A percentile compares a stretch with the other conserved stretches of the same genome.
Conservation (phyloP, 352 stramenopile genomes). For the Thalassiosira hispida region DNA sequence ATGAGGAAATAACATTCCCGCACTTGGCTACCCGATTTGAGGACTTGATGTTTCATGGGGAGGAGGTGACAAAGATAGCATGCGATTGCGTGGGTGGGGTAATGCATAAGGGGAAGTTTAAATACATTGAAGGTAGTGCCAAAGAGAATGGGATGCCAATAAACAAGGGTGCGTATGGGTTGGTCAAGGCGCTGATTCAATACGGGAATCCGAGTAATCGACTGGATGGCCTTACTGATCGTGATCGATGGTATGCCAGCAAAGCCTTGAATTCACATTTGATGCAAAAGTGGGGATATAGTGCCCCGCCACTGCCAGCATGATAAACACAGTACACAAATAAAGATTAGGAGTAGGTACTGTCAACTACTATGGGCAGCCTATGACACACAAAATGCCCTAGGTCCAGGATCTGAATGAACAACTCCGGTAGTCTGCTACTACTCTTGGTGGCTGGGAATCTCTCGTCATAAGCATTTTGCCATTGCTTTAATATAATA, state of each 20-base stretch:
- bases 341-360: not conserved
- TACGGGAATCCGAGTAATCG: slow-evolving; percentile 59
- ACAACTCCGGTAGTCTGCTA: slow-evolving; percentile 22
- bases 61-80: slow-evolving; percentile 60
- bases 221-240: slow-evolving; percentile 47
- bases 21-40: slow-evolving; percentile 79
- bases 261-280: slow-evolving; percentile 56
- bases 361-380: not conserved
- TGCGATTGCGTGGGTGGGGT: slow-evolving; percentile 77
- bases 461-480: slow-evolving; percentile 19
- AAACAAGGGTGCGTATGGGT: slow-evolving; percentile 65
- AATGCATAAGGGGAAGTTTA: slow-evolving; percentile 46
- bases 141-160: slow-evolving; percentile 47
- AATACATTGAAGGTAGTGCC: slow-evolving; percentile 68
- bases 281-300: slow-evolving; percentile 73
- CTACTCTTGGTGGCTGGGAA: slow-evolving; percentile 19
- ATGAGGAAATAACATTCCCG: slow-evolving; percentile 66
- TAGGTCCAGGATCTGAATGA: slow-evolving; percentile 16
- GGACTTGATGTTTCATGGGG: slow-evolving; percentile 81
- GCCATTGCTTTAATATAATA: slow-evolving; percentile 27
- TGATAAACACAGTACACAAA: not conserved
- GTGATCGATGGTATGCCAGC: slow-evolving; percentile 55
- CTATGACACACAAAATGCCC: slow-evolving; percentile 10
- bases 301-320: slow-evolving; percentile 21
- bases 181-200: slow-evolving; percentile 69